A percentile compares a stretch with the other conserved stretches of the same genome.
Evolutionary conservation across 805 yeast genomes (phyloP).

Genomic region (Suhomyces sp.): DNA sequence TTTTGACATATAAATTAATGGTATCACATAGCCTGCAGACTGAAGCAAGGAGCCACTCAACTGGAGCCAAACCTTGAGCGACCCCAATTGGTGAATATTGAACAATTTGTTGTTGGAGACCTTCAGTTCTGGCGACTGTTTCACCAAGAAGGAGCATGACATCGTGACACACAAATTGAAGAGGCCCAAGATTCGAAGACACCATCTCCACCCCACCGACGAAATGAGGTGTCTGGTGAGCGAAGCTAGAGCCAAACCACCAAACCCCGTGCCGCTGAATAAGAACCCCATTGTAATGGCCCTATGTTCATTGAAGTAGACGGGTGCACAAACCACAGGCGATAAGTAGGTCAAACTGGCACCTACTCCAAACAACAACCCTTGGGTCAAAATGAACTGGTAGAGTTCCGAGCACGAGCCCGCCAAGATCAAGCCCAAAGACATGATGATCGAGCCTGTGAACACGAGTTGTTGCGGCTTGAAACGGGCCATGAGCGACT

Average conservation of each 20-base stretch:
- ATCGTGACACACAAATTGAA: conserved; percentile 18
- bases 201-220: conserved; percentile 35
- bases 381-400: conserved; percentile 33
- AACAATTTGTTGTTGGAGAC: conserved; percentile 9
- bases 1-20: conserved; percentile 34
- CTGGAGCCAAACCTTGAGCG: conserved; percentile 18
- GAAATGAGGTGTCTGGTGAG: conserved; percentile 24
- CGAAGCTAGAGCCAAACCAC: conserved; percentile 33
- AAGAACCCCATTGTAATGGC: conserved; percentile 35
- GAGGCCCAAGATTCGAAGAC: conserved; percentile 29
- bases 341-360: conserved; percentile 31
- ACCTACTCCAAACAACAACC: conserved; percentile 34
- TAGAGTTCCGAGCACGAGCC: conserved; percentile 19
- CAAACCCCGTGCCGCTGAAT: conserved; percentile 38
- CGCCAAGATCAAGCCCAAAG: conserved; percentile 28
- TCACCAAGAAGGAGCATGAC: conserved; percentile 15
- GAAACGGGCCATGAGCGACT: conserved; percentile 15
- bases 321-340: conserved; percentile 34
- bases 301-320: conserved; percentile 27
- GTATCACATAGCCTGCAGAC: conserved; percentile 35
- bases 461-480: conserved; percentile 23
- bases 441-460: conserved; percentile 24
- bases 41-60: conserved; percentile 26
- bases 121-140: conserved; percentile 10
- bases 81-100: conserved; percentile 16